These are phyloP conservation scores for Aspergillus oerlinghausenensis DNA, from an alignment of 2,329 filamentous ascomycete species.

Conservation along the genomic window DNA sequence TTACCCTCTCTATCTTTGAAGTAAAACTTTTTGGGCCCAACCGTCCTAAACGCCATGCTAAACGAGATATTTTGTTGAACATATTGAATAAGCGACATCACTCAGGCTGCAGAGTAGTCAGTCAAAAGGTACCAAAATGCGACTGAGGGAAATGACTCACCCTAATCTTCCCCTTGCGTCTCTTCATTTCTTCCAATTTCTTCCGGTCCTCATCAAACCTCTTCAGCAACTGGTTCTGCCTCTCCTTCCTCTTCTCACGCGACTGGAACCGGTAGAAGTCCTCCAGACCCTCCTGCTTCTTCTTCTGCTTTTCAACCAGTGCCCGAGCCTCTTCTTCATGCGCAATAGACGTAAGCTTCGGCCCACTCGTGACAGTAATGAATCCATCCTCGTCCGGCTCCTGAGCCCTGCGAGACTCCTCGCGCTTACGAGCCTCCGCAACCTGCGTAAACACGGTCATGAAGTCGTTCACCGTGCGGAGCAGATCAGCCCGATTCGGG, in stretches of 20 bases:
- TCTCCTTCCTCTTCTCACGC: constrained; percentile 71
- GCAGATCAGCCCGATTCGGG: constrained; percentile 62
- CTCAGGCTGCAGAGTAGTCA: constrained; percentile 28
- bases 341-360: constrained; percentile 66
- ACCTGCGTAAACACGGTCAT: constrained; percentile 71
- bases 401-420: constrained; percentile 62
- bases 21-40: constrained; percentile 7
- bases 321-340: constrained; percentile 65
- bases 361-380: constrained; percentile 80
- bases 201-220: constrained; percentile 72
- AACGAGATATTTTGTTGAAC: constrained; percentile 12
- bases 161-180: constrained; percentile 59
- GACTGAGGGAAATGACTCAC: constrained; percentile 23
- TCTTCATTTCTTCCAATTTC: constrained; percentile 67
- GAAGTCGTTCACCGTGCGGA: constrained; percentile 74
- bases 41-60: constrained; percentile 30
- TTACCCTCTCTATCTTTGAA: constrained; percentile 10
- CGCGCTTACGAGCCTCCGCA: constrained; percentile 60
- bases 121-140: constrained; percentile 8
- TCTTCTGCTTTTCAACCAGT: constrained; percentile 55
- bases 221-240: constrained; percentile 63
- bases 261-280: constrained; percentile 84
- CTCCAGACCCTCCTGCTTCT: constrained; percentile 60
- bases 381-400: constrained; percentile 95
- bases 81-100: constrained; percentile 17